These are phyloP conservation scores for Penicillium silybi DNA, from an alignment of 495 filamentous ascomycete species.

Conservation along the genomic window DNA sequence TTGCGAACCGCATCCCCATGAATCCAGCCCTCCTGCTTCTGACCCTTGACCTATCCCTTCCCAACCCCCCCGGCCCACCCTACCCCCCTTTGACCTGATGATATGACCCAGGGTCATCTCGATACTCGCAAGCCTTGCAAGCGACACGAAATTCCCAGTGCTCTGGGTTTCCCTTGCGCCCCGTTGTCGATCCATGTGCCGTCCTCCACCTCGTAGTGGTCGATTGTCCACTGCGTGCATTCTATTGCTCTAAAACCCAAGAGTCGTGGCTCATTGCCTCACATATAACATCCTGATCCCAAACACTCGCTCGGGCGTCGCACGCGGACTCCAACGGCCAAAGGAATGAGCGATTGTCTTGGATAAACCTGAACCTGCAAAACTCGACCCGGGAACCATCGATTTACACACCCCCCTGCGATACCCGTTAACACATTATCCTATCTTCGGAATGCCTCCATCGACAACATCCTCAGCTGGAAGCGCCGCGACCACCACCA, in stretches of 20 bases:
- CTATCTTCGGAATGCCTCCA: conserved; percentile 11
- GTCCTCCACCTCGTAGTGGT: conserved; percentile 6
- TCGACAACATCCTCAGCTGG: conserved; percentile 20
- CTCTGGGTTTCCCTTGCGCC: conserved; percentile 3
- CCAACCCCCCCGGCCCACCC: background rate
- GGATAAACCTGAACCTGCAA: background rate
- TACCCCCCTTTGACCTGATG: background rate
- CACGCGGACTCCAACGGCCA: background rate
- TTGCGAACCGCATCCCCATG: conserved; percentile 3
- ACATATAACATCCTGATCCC: too few species aligned
- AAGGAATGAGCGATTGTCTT: conserved; percentile 1
- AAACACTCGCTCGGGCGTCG: background rate
- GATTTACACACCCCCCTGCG: background rate
- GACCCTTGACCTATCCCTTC: conserved; percentile 1
- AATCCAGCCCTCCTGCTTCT: conserved; percentile 10
- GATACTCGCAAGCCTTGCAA: conserved; percentile 1
- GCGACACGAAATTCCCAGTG: background rate
- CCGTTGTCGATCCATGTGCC: conserved; percentile 7
- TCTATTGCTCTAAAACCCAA: conserved; percentile 1
- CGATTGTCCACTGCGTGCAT: conserved; percentile 1
- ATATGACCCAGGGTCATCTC: conserved; percentile 6
- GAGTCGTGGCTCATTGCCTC: background rate
- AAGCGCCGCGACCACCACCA: conserved; percentile 21
- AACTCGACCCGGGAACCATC: background rate
- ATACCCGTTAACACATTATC: background rate